Base-by-base conservation (phyloP, 495 filamentous ascomycete species). In the Penicillium canescens region DNA sequence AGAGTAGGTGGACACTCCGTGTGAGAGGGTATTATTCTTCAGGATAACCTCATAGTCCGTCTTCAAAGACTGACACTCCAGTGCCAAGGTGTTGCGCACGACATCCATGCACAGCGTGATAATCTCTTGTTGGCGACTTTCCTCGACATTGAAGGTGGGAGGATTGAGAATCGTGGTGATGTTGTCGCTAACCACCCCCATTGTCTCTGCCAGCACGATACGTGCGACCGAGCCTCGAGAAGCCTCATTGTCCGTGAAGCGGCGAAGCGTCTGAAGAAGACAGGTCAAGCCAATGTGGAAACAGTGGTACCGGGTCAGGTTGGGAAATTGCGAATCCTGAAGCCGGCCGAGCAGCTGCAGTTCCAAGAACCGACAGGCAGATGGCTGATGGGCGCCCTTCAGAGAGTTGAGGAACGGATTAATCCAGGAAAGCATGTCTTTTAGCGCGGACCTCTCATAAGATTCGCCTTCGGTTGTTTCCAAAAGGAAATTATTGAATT, bases 351-450 rank as follows among this genome's bases (percentile, higher is more conserved):
- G 76, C 13, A 96, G 76, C 61, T 90, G 84, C 42, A 82, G 77
- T 6, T 86, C 74, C 33, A 96, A 71, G 24, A 83, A 76, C 37
- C 90, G 82, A 68, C 87, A 92, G 13, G 86, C 83, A 53, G 89
- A 83, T 21, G 83, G 81, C 46, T 90, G 82, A 56, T 88, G 87
- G 26, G 80, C 80, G 2, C 82, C 69, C 47, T 86, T 85, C 38
- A 96, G 77, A 1, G 91, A 96, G n/a, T 76, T 73, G 62, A 95
- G 80, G 56, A 96, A 87, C 0, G 85, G 82, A 35, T 69, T 74
- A 28, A 89, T 82, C 89, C 90, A 96, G n/a, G 79, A 79, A 3
- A 90, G 77, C 57, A 84, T 74, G 37, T 86, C 80, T 33, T 79
- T 78, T 23, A 85, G 69, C 1, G 76, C 68, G n/a, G 83, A 78